Evolutionary conservation across 2,329 filamentous ascomycete genomes (phyloP).

Genomic region (Coniochaeta ligniaria): DNA sequence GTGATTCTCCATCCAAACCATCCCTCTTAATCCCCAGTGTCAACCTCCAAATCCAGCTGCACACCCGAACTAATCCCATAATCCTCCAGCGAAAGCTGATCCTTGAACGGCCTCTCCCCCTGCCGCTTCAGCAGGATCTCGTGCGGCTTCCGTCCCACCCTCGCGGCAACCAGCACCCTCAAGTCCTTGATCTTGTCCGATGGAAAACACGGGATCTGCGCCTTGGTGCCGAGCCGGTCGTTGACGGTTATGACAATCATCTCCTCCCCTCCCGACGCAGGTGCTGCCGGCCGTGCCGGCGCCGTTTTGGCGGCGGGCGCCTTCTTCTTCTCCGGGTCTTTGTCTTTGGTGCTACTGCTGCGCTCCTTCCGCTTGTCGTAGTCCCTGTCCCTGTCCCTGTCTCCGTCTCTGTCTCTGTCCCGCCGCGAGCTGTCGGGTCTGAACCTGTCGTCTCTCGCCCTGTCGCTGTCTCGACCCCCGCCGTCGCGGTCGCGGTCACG

Average conservation of each 20-base stretch:
- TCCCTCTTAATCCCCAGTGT: slow-evolving; percentile 46
- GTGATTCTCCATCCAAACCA: background rate
- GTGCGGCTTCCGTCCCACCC: slow-evolving; percentile 81
- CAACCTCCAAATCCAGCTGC: slow-evolving; percentile 55
- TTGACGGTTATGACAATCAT: slow-evolving; percentile 96
- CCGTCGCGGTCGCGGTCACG: slow-evolving; percentile 16
- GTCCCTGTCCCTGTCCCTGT: background rate
- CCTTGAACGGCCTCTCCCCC: slow-evolving; percentile 89
- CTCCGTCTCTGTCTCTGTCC: slow-evolving; percentile 33
- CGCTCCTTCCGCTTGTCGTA: slow-evolving; percentile 24
- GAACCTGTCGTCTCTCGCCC: slow-evolving; percentile 50
- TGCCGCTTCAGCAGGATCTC: slow-evolving; percentile 91
- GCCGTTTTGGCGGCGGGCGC: slow-evolving; percentile 28
- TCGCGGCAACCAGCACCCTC: slow-evolving; percentile 84
- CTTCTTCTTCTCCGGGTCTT: slow-evolving; percentile 14
- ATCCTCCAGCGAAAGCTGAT: slow-evolving; percentile 78
- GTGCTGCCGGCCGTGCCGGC: too few species aligned
- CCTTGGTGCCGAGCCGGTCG: slow-evolving; percentile 92
- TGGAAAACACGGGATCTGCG: slow-evolving; percentile 81
- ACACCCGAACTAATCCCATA: slow-evolving; percentile 94
- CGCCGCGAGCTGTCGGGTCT: slow-evolving; percentile 21
- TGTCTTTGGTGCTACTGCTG: slow-evolving; percentile 18
- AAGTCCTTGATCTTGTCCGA: slow-evolving; percentile 79
- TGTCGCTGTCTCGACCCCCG: slow-evolving; percentile 34
- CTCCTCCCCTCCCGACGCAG: slow-evolving; percentile 42